These are phyloP conservation scores for Aspergillus quadricinctus DNA, from an alignment of 2,329 filamentous ascomycete species.

Conservation along the genomic window DNA sequence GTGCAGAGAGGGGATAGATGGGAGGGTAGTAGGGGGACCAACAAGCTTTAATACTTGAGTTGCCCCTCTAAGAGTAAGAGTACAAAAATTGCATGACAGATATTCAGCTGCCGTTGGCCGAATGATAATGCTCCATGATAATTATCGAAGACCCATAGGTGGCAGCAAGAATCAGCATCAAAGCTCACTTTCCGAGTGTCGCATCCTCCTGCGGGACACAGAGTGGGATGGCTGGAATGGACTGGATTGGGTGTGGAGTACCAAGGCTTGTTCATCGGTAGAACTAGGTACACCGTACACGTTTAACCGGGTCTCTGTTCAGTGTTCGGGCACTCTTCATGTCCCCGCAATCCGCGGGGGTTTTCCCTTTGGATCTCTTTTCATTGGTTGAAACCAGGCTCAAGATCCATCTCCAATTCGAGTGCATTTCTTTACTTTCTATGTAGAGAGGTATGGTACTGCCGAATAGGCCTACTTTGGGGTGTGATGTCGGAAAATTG, in stretches of 20 bases:
- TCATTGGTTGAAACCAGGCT: background rate
- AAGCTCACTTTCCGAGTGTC: background rate
- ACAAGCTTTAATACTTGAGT: constrained; percentile 15
- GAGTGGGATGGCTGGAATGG: background rate
- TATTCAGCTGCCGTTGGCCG: background rate
- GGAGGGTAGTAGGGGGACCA: constrained; percentile 10
- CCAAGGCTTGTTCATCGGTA: too few relatives aligned
- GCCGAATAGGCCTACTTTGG: too few relatives aligned
- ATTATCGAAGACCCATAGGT: background rate
- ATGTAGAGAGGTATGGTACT: too few relatives aligned
- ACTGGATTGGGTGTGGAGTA: constrained; percentile 1
- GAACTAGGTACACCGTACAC: background rate
- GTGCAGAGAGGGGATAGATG: constrained; percentile 8
- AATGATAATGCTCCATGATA: background rate
- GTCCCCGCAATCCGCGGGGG: background rate
- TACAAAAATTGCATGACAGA: constrained; percentile 4
- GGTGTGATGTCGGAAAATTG: background rate
- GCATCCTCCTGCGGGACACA: constrained; percentile 6
- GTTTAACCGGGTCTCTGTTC: background rate
- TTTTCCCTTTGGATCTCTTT: background rate
- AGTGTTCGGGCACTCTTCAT: too few relatives aligned
- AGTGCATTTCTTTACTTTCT: background rate
- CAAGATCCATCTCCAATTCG: background rate
- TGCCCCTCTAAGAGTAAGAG: constrained; percentile 13
- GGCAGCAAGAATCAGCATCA: background rate